Evolutionary conservation across 345 rosid species (phyloP), one percentile per base, ranked within the genome.

Genomic region (Euphorbia pulcherrima): DNA sequence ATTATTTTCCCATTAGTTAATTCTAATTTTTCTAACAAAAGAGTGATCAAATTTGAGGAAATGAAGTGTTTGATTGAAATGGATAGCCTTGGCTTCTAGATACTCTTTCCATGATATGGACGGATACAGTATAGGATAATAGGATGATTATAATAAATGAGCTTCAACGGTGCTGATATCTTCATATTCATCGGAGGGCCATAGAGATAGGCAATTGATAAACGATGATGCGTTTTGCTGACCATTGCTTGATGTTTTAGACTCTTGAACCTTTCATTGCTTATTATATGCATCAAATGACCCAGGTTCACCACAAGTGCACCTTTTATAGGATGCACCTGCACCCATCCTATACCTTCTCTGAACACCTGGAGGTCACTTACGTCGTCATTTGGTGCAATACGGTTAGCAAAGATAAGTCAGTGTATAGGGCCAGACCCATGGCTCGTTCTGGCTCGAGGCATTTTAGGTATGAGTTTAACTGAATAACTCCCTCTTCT

Each of bases 371-470:
- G 79, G 50, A 82, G 84, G 30, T 82, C 90, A 48, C 53, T 64
- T 35, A 54, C 53, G 33, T 63, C n/a, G n/a, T n/a, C 74, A 65
- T 70, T 66, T 83, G 90, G 57, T 83, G 72, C 12, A 82, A 67
- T 26, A 84, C 24, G 48, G 85, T 80, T 46, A 86, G 55, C 2
- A 86, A 60, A n/a, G 86, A 75, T 6, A 86, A 78, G 64, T 86
- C 85, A 0, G 82, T 83, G 80, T 86, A 86, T 2, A 85, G 84
- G 13, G 82, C 82, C 39, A 82, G 64, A 65, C 88, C 88, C 81
- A 86, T 80, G 37, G 88, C 83, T 58, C 57, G 74, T 27, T 56
- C 67, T 7, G 88, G 88, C 21, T 80, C 81, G 8, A 86, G 88
- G 54, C 88, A 83, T n/a, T 72, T 60, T 3, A 86, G 88, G 67